phyloP scores from a whole-genome alignment of 768 basidiomycete species.

The Strobilomyces confusus region DNA sequence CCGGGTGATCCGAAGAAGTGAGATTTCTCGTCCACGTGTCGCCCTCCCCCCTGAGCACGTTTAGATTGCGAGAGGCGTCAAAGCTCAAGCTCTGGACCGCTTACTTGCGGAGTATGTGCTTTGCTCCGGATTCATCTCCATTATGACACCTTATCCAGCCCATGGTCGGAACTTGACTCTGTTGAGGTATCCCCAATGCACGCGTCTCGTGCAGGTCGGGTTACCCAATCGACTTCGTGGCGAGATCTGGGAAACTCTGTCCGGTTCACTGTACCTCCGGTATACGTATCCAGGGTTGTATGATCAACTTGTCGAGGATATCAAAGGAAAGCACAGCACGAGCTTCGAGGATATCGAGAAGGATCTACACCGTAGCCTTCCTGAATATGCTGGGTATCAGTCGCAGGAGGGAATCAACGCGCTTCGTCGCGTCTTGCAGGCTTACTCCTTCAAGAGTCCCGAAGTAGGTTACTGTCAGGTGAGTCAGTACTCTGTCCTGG shows the following conservation, averaged over 20 bases:
- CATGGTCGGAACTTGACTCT: constrained; percentile 96
- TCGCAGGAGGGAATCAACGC: constrained; percentile 80
- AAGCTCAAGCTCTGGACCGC: constrained; percentile 95
- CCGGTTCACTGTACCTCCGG: constrained; percentile 89
- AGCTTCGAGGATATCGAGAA: constrained; percentile 99
- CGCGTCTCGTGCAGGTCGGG: constrained; percentile 95
- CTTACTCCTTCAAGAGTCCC: constrained; percentile 94
- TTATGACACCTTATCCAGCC: constrained; percentile 38
- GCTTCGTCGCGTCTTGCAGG: constrained; percentile 85
- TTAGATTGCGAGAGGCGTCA: constrained; percentile 80
- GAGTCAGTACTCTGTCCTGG: constrained; percentile 10
- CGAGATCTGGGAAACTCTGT: constrained; percentile 97
- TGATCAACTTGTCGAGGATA: constrained; percentile 65
- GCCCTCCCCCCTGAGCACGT: constrained; percentile 9
- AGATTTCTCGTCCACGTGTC: constrained; percentile 21
- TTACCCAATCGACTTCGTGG: constrained; percentile 91
- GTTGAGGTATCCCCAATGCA: constrained; percentile 93
- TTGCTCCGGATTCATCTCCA: constrained; percentile 2
- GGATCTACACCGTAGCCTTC: constrained; percentile 91
- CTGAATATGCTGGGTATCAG: constrained; percentile 97
- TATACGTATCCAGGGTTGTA: constrained; percentile 85
- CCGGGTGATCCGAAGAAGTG: constrained; percentile 92
- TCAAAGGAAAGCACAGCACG: constrained; percentile 73
- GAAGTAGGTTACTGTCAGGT: constrained; percentile 94
- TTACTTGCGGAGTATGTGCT: constrained; percentile 67